Evolutionary conservation across 2,329 filamentous ascomycete species (phyloP).

Genomic region (Fusarium clavum): DNA sequence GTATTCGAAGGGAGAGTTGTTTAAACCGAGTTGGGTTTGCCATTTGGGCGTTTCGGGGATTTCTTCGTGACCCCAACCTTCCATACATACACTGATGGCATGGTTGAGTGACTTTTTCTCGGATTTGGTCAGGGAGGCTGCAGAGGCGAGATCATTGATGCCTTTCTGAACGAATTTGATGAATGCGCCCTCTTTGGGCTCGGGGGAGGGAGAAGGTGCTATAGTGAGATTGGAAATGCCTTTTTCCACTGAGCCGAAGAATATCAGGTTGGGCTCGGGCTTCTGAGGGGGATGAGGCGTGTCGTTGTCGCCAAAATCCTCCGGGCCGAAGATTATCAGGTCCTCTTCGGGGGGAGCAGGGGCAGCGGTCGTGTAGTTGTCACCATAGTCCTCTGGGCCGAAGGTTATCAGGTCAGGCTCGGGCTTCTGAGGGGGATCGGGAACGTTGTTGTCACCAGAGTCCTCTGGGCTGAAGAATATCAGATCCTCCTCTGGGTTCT

Average conservation of each 20-base stretch:
- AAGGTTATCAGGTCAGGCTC: too few species aligned
- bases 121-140: not conserved
- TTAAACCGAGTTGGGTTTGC: not conserved
- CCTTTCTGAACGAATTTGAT: not conserved
- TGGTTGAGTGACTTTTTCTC: not conserved
- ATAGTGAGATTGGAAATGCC: not conserved
- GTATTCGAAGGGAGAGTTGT: not conserved
- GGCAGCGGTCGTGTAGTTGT: not conserved
- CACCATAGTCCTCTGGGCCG: too few species aligned
- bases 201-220: not conserved
- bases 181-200: not conserved
- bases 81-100: not conserved
- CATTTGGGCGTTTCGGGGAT: not conserved
- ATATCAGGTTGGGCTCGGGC: not conserved
- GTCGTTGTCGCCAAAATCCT: too few species aligned
- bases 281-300: too few species aligned
- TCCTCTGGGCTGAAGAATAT: not conserved
- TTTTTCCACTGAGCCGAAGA: not conserved
- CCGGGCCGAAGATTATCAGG: too few species aligned
- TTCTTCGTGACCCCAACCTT: not conserved
- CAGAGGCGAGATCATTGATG: not conserved
- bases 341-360: too few species aligned
- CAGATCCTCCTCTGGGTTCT: accelerated
- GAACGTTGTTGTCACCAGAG: not conserved
- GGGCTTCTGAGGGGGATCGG: accelerated